Evolutionary conservation across 495 filamentous ascomycete species (phyloP).

Genomic region (Baudoinia panamericana): DNA sequence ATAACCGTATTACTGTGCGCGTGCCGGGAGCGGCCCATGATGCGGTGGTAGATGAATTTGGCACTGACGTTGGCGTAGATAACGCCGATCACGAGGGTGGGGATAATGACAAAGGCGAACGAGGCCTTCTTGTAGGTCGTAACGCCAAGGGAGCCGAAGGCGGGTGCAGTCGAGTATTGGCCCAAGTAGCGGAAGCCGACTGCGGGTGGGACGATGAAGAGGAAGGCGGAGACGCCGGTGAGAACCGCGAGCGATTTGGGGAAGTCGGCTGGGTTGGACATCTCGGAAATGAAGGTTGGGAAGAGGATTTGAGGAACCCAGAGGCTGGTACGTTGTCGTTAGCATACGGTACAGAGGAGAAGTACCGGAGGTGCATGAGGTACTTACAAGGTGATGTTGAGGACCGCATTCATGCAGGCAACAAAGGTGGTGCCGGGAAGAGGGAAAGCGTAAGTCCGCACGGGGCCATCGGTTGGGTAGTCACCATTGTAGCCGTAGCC

Average conservation of each 20-base stretch:
- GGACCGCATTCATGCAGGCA: slow-evolving; percentile 60
- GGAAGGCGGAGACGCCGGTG: slow-evolving; percentile 64
- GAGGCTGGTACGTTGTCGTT: slow-evolving; percentile 44
- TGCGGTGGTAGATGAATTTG: slow-evolving; percentile 67
- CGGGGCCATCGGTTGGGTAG: slow-evolving; percentile 37
- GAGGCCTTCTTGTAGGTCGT: slow-evolving; percentile 63
- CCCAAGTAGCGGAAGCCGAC: slow-evolving; percentile 69
- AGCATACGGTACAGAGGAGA: neutral
- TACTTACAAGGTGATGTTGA: slow-evolving; percentile 51
- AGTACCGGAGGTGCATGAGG: neutral
- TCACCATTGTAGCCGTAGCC: slow-evolving; percentile 38
- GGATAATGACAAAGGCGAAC: slow-evolving; percentile 85
- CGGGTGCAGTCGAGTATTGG: slow-evolving; percentile 66
- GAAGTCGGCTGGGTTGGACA: slow-evolving; percentile 72
- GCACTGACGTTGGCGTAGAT: slow-evolving; percentile 76
- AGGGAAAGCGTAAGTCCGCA: slow-evolving; percentile 44
- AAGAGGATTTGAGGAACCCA: slow-evolving; percentile 86
- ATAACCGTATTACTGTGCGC: slow-evolving; percentile 60
- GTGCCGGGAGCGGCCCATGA: slow-evolving; percentile 63
- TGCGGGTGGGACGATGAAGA: slow-evolving; percentile 62
- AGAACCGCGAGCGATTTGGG: slow-evolving; percentile 77
- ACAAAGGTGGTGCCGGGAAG: slow-evolving; percentile 57
- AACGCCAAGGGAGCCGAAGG: slow-evolving; percentile 62
- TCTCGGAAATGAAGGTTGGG: slow-evolving; percentile 80
- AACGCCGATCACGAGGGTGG: slow-evolving; percentile 73